Conservation (phyloP, 225 moss, liverwort and hornwort genomes). For the Sphagnum tenellum region DNA sequence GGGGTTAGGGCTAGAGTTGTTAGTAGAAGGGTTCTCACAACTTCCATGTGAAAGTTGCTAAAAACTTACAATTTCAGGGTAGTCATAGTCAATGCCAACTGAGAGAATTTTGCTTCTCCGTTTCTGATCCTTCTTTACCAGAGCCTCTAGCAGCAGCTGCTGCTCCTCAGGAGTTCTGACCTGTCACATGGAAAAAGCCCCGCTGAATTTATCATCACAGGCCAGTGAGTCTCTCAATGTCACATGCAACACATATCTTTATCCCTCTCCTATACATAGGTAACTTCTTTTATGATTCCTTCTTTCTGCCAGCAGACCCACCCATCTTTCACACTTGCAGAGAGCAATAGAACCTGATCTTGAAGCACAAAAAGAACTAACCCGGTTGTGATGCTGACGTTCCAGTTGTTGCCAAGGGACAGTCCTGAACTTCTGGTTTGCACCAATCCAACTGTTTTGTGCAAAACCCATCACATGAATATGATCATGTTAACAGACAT, state of each 20-base stretch:
- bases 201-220: background rate
- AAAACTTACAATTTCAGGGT: conserved; percentile 64
- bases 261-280: no score
- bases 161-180: conserved; percentile 55
- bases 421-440: conserved; percentile 42
- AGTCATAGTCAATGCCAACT: conserved; percentile 75
- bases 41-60: background rate
- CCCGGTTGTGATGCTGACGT: conserved; percentile 54
- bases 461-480: no score
- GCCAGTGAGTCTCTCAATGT: background rate
- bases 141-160: conserved; percentile 29
- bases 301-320: no score
- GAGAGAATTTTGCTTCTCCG: conserved; percentile 58
- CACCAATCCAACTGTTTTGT: conserved; percentile 52
- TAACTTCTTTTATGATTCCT: no score
- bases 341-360: no score
- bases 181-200: conserved; percentile 11
- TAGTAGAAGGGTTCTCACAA: background rate
- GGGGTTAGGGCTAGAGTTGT: no score
- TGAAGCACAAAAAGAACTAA: conserved; percentile 14
- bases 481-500: no score
- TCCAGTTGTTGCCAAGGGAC: conserved; percentile 37
- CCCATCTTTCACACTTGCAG: no score
- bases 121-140: conserved; percentile 55
- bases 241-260: background rate